Conservation (phyloP, 768 basidiomycete species). For the Lactarius tabidus region DNA sequence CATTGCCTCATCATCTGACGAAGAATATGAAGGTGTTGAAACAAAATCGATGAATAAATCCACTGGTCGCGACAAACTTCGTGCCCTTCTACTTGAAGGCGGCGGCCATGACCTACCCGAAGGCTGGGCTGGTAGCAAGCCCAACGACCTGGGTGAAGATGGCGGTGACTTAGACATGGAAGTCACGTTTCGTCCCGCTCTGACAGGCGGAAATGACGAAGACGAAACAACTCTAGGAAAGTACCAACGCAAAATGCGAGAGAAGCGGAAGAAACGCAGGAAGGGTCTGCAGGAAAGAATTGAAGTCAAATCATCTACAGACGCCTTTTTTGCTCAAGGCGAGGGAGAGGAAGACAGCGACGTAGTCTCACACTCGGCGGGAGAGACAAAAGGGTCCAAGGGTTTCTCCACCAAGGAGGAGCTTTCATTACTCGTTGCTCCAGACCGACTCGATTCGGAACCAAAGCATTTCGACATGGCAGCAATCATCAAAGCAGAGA, state of each 20-base stretch:
- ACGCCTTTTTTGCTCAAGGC: slow-evolving; percentile 75
- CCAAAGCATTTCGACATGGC: slow-evolving; percentile 87
- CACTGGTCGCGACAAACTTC: slow-evolving; percentile 58
- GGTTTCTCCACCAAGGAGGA: slow-evolving; percentile 54
- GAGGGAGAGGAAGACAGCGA: slow-evolving; percentile 36
- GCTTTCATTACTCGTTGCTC: slow-evolving; percentile 56
- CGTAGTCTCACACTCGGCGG: slow-evolving; percentile 25
- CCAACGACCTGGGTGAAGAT: slow-evolving; percentile 35
- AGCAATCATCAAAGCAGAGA: slow-evolving; percentile 84
- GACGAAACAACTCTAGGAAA: slow-evolving; percentile 87
- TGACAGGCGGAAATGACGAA: slow-evolving; percentile 50
- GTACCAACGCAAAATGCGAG: slow-evolving; percentile 86
- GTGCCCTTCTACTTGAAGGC: slow-evolving; percentile 68
- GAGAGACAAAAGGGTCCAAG: slow-evolving; percentile 3
- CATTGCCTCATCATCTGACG: slow-evolving; percentile 43
- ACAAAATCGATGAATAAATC: slow-evolving; percentile 44
- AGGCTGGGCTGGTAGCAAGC: slow-evolving; percentile 62
- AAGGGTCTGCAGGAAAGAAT: slow-evolving; percentile 50
- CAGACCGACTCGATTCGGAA: slow-evolving; percentile 50
- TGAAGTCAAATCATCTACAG: slow-evolving; percentile 34
- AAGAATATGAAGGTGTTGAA: slow-evolving; percentile 49
- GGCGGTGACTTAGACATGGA: slow-evolving; percentile 78
- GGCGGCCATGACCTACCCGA: slow-evolving; percentile 71
- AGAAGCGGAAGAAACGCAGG: slow-evolving; percentile 82
- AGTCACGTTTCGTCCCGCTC: slow-evolving; percentile 89